These are phyloP conservation scores for Lachnellula cervina DNA, from an alignment of 2,329 filamentous ascomycete species.

Conservation along the genomic window DNA sequence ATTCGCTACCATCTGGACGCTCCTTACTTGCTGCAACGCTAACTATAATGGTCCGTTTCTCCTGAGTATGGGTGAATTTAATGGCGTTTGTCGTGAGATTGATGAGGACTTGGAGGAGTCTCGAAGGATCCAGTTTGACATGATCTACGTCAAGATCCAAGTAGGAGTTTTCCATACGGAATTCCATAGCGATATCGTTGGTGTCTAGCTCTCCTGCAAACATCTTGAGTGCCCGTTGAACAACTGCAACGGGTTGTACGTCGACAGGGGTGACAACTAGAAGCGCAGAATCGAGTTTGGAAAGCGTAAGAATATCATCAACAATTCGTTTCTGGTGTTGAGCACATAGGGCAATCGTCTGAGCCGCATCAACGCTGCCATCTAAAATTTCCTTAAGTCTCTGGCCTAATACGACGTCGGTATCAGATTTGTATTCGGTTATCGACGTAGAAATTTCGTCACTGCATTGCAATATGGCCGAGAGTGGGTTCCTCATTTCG, in stretches of 20 bases:
- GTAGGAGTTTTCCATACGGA: conserved; percentile 64
- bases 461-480: conserved; percentile 51
- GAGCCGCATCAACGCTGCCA: conserved; percentile 66
- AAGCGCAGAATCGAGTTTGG: conserved; percentile 66
- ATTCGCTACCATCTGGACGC: conserved; percentile 45
- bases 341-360: conserved; percentile 74
- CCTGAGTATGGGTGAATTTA: conserved; percentile 70
- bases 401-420: conserved; percentile 23
- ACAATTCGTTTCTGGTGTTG: conserved; percentile 70
- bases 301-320: conserved; percentile 62
- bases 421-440: conserved; percentile 20
- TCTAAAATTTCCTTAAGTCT: conserved; percentile 47
- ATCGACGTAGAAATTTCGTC: conserved; percentile 60
- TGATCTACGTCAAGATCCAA: conserved; percentile 60
- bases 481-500: too few species aligned
- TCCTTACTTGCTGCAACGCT: conserved; percentile 28
- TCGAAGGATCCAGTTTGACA: conserved; percentile 70
- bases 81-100: conserved; percentile 79
- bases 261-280: conserved; percentile 66
- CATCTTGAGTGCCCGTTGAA: conserved; percentile 69
- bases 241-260: conserved; percentile 58
- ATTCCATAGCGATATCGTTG: conserved; percentile 66
- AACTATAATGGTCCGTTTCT: conserved; percentile 46
- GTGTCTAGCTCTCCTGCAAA: conserved; percentile 71
- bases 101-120: conserved; percentile 75